Evolutionary conservation across 2,329 filamentous ascomycete species (phyloP), one percentile per base, ranked within the genome.

Genomic region (Claviceps digitariae): DNA sequence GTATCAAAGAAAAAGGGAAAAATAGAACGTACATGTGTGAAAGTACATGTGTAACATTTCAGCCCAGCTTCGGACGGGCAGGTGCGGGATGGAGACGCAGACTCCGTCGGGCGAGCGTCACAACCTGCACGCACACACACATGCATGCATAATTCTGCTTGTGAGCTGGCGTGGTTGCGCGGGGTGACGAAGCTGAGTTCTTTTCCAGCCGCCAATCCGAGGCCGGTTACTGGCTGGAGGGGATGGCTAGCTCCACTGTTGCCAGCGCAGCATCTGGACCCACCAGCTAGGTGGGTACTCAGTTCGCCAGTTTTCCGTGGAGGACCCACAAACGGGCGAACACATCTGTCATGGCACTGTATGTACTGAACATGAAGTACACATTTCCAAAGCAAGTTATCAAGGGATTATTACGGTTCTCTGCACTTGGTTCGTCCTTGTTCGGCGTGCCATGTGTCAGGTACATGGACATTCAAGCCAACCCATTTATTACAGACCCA

Each of bases 91-190:
- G 21, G 21, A 13, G 43, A 25, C 8, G 21, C 10, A 43, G 13
- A 6, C 43, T 44, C 21, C 12, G 15, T 44, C 43, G 23, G 21
- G 43, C 43, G 13, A 21, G 43, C 44, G 44, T 46, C 44, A 46
- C 25, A 29, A 29, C 25, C 44, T 46, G n/a, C 25, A 29, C 12
- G n/a, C n/a, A 29, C 20, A n/a, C 40, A 41, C 34, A 38, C 34
- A 17, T 38, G 34, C 44, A 29, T 29, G 44, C 44, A 46, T 46
- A 20, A 46, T 46, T 15, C n/a, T 21, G 36, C 34, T 36, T 34
- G 27, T 27, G 36, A 25, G 48, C 48, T 49, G 53, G 38, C 47
- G 48, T 52, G 54, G 57, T 59, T 59, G 57, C 57, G 55, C 57
- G 52, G 57, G 57, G 57, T 55, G 57, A 59, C 55, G 54, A 45